Conservation (phyloP, 1,139 yeast genomes). For the Pichia sp. region DNA sequence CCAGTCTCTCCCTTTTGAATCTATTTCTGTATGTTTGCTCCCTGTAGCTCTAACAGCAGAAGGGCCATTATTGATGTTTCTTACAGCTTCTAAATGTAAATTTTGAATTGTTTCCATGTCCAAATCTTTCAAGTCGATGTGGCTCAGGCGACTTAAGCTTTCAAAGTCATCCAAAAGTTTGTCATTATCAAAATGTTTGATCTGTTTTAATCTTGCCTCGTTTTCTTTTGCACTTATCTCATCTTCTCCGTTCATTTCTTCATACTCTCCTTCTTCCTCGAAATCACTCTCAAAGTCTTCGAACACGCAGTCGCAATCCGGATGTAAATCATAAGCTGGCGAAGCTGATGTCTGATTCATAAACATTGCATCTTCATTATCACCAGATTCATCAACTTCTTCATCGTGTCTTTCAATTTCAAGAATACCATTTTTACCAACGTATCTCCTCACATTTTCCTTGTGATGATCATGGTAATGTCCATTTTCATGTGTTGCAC, state of each 20-base stretch:
- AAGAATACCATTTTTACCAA: constrained; percentile 13
- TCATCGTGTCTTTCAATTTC: constrained; percentile 14
- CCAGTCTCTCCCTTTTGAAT: constrained; percentile 63
- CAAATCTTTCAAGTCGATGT: constrained; percentile 3
- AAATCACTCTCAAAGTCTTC: constrained; percentile 24
- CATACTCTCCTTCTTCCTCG: constrained; percentile 18
- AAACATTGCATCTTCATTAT: constrained; percentile 9
- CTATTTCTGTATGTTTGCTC: constrained; percentile 45
- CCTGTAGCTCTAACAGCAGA: constrained; percentile 37
- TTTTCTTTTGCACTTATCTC: constrained; percentile 14
- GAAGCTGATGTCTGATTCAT: constrained; percentile 14
- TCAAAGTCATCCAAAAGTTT: background rate
- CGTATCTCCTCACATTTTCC: constrained; percentile 14
- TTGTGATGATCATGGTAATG: constrained; percentile 13
- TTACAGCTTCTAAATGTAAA: constrained; percentile 11
- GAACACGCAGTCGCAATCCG: constrained; percentile 28
- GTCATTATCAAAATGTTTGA: constrained; percentile 2
- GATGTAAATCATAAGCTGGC: constrained; percentile 25
- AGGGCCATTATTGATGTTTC: constrained; percentile 22
- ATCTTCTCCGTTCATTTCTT: constrained; percentile 11
- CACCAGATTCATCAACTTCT: background rate
- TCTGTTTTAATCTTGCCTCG: constrained; percentile 8
- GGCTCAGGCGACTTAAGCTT: background rate
- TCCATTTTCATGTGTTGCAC: background rate
- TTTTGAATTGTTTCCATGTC: constrained; percentile 6